A percentile compares a stretch with the other conserved stretches of the same genome.
Conservation (phyloP, 495 filamentous ascomycete genomes). For the Lentithecium fluviatile region DNA sequence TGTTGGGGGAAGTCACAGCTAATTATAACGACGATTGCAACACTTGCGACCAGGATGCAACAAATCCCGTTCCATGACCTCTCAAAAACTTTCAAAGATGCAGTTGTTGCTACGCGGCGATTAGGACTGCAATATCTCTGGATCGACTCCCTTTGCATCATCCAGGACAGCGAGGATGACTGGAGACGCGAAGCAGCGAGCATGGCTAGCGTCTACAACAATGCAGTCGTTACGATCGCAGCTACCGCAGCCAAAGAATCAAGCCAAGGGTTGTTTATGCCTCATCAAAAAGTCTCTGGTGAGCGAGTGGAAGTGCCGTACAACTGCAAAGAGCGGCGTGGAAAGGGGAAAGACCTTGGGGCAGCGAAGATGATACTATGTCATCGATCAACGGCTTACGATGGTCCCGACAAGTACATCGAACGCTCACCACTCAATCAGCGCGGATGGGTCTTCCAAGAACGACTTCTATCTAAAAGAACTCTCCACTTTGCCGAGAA, state of each 20-base stretch:
- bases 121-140: constrained; percentile 26
- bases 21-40: neutral
- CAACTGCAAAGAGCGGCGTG: neutral
- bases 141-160: constrained; percentile 23
- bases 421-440: neutral
- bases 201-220: constrained; percentile 1
- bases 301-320: neutral
- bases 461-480: neutral
- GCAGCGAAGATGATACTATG: too few species aligned
- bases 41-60: neutral
- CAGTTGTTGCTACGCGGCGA: constrained; percentile 6
- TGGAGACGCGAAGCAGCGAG: constrained; percentile 3
- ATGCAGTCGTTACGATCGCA: constrained; percentile 2
- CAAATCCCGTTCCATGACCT: neutral
- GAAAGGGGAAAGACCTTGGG: neutral
- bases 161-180: constrained; percentile 16
- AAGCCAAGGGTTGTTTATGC: neutral
- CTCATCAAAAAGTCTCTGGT: neutral
- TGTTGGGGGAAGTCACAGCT: neutral
- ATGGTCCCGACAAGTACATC: too few species aligned
- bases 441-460: constrained; percentile 5
- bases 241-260: constrained; percentile 7
- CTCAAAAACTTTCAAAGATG: constrained; percentile 23
- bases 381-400: too few species aligned
- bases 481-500: neutral